Evolutionary conservation across 805 yeast genomes (phyloP).

Genomic region (Saccharomycopsis vini): DNA sequence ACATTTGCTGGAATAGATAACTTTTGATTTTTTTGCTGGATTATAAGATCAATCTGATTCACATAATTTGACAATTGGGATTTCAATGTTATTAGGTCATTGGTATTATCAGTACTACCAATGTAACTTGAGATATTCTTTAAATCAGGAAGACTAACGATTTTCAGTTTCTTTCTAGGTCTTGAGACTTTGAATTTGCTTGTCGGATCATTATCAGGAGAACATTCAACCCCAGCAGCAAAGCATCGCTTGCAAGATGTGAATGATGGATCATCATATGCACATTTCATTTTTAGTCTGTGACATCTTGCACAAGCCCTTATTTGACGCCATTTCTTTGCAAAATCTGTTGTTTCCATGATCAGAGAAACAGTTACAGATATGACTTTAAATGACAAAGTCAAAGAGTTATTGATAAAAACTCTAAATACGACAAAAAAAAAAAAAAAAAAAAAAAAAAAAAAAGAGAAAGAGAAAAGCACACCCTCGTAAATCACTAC

Average conservation of each 20-base stretch:
- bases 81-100: too few species aligned
- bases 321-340: slow-evolving; percentile 36
- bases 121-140: slow-evolving; percentile 11
- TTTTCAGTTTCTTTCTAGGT: slow-evolving; percentile 26
- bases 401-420: too few species aligned
- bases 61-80: slow-evolving; percentile 15
- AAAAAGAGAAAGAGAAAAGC: too few species aligned
- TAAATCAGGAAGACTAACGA: slow-evolving; percentile 18
- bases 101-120: too few species aligned
- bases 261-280: slow-evolving; percentile 37
- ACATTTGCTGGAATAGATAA: too few species aligned
- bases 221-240: slow-evolving; percentile 36
- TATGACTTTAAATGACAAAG: too few species aligned
- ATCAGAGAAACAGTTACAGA: too few species aligned
- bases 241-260: slow-evolving; percentile 39
- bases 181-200: slow-evolving; percentile 31
- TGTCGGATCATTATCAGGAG: slow-evolving; percentile 45
- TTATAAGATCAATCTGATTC: slow-evolving; percentile 17
- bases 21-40: slow-evolving; percentile 16
- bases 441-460: too few species aligned
- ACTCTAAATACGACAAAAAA: too few species aligned
- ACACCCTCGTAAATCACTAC: too few species aligned
- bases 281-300: slow-evolving; percentile 43
- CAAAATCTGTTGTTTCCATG: too few species aligned
- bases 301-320: slow-evolving; percentile 52